These are phyloP conservation scores for Scopulariopsis brevicaulis DNA, from an alignment of 2,329 filamentous ascomycete species.

Conservation along the genomic window DNA sequence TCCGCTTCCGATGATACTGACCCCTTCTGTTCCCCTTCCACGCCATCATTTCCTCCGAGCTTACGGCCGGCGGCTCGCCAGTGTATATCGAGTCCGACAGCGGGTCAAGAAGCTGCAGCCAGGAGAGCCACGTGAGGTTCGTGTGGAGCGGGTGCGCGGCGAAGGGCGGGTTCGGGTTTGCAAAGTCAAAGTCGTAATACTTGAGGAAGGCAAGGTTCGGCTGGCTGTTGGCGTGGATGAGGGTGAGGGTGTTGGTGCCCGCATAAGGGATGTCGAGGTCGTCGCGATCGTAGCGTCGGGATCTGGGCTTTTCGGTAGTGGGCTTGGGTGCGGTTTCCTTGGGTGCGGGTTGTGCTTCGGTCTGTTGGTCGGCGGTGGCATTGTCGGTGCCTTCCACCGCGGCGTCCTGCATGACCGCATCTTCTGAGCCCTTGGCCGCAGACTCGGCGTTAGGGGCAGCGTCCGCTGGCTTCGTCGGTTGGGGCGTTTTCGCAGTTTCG, in stretches of 20 bases:
- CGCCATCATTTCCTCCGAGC: conserved; percentile 48
- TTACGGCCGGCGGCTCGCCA: conserved; percentile 46
- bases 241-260: conserved; percentile 63
- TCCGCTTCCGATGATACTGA: conserved; percentile 79
- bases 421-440: neutral
- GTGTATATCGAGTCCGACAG: conserved; percentile 62
- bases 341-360: neutral
- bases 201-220: conserved; percentile 79
- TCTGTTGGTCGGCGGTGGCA: neutral
- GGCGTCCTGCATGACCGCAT: neutral
- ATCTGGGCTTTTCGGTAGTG: conserved; percentile 9
- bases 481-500: neutral
- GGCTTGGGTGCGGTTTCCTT: conserved; percentile 14
- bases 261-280: conserved; percentile 56
- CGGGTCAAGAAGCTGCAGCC: conserved; percentile 82
- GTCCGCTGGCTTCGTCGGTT: neutral
- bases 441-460: neutral
- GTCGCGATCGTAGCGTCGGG: conserved; percentile 15
- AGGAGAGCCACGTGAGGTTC: conserved; percentile 75
- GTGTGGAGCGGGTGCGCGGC: conserved; percentile 68
- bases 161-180: conserved; percentile 43
- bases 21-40: conserved; percentile 77
- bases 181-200: conserved; percentile 77
- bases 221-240: conserved; percentile 73
- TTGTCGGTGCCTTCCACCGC: neutral